Evolutionary conservation across 106 monocot genomes (phyloP).

Genomic region (Platanthera guangdongensis): DNA sequence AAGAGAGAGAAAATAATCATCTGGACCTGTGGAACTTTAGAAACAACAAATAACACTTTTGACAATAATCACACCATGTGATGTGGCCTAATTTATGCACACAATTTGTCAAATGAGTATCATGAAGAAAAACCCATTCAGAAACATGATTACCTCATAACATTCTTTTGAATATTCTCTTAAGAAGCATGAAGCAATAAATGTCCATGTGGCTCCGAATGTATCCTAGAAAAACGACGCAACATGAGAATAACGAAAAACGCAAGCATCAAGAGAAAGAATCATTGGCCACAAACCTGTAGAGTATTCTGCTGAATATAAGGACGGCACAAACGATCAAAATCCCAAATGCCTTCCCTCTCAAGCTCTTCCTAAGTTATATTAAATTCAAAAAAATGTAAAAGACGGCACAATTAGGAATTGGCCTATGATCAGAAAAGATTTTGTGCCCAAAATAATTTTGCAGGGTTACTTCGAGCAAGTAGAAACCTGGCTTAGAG

Average conservation of each 20-base stretch:
- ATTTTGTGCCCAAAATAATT: not conserved
- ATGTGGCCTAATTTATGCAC: not conserved
- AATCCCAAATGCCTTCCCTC: slow-evolving; percentile 88
- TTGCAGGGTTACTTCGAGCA: not conserved
- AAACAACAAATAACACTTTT: not conserved
- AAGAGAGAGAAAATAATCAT: not conserved
- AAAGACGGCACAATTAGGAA: not conserved
- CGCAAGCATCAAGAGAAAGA: not conserved
- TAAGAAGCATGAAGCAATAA: slow-evolving; percentile 64
- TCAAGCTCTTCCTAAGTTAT: slow-evolving; percentile 75
- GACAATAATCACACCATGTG: not conserved
- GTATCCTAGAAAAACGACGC: slow-evolving; percentile 40
- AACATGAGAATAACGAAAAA: not conserved
- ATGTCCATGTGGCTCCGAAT: slow-evolving; percentile 71
- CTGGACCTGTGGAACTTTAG: not conserved
- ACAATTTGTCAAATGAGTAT: not conserved
- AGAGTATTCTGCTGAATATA: slow-evolving; percentile 66
- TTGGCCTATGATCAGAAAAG: not conserved
- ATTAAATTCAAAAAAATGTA: not conserved
- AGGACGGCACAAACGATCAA: slow-evolving; percentile 73
- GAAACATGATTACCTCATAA: slow-evolving; percentile 55
- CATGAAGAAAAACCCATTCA: not conserved
- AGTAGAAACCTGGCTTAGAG: slow-evolving; percentile 65
- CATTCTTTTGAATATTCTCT: slow-evolving; percentile 53
- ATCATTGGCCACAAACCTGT: slow-evolving; percentile 33